These are phyloP conservation scores for Epichloe uncinata DNA, from an alignment of 2,329 filamentous ascomycete genomes.

Conservation along the genomic window DNA sequence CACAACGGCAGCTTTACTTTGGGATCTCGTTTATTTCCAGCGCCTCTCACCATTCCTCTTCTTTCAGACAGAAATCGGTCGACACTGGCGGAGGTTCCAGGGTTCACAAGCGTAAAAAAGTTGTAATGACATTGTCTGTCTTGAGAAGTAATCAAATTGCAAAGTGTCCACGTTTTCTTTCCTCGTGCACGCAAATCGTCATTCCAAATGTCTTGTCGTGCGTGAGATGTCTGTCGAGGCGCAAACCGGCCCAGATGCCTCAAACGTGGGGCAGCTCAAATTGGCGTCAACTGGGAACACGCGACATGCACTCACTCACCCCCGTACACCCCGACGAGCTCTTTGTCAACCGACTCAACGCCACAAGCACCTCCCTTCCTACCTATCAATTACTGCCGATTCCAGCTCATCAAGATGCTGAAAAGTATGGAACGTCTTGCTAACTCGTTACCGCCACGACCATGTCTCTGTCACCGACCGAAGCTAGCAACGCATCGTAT, in stretches of 20 bases:
- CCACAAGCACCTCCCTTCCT: background rate
- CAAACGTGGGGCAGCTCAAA: background rate
- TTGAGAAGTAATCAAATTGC: no score
- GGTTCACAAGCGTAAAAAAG: background rate
- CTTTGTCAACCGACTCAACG: background rate
- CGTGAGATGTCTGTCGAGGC: no score
- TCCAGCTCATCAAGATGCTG: background rate
- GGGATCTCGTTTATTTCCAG: background rate
- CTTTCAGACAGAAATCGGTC: no score
- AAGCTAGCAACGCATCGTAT: background rate
- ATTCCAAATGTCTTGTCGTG: no score
- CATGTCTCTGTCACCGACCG: background rate
- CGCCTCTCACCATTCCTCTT: background rate
- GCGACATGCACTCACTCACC: background rate
- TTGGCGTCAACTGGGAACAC: no score
- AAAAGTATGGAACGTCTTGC: background rate
- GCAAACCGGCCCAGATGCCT: no score
- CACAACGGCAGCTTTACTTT: background rate
- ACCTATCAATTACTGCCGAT: background rate
- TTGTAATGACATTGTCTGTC: no score
- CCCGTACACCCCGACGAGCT: background rate
- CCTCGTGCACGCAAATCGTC: no score
- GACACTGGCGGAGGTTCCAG: background rate
- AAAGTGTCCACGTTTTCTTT: no score
- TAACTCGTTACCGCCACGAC: no score